Conservation (phyloP, 257 asterid genomes). For the Anisodus tanguticus region DNA sequence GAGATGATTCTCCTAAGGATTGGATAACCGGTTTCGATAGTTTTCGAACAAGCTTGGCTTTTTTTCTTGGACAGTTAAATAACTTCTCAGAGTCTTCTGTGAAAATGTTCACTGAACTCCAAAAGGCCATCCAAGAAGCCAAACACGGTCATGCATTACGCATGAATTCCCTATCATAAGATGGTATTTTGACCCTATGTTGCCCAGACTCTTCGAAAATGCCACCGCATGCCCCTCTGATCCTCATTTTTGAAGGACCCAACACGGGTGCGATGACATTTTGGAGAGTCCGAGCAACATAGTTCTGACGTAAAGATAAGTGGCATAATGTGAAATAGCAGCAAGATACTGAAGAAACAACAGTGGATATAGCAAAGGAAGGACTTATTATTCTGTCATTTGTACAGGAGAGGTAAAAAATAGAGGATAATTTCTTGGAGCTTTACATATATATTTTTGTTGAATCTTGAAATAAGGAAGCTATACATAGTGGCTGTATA, state of each 20-base stretch:
- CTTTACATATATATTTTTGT: neutral
- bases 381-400: conserved; percentile 24
- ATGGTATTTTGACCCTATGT: neutral
- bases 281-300: neutral
- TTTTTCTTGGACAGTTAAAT: conserved; percentile 71
- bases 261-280: too few species aligned
- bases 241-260: too few species aligned
- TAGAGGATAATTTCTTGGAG: conserved; percentile 18
- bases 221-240: too few species aligned
- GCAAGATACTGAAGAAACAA: neutral
- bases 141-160: conserved; percentile 57
- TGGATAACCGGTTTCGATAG: conserved; percentile 59
- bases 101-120: conserved; percentile 64
- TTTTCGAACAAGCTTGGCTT: conserved; percentile 60
- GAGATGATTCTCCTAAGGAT: conserved; percentile 53
- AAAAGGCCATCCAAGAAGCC: conserved; percentile 46
- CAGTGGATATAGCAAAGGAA: conserved; percentile 18
- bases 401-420: conserved; percentile 25
- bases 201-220: too few species aligned
- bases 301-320: neutral
- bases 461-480: conserved; percentile 25
- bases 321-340: neutral
- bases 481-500: conserved; percentile 19
- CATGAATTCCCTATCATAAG: conserved; percentile 34
- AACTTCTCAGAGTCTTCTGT: conserved; percentile 68